A percentile compares a stretch with the other conserved stretches of the same genome.
phyloP scores from a whole-genome alignment of 306 rosid species.

The Lithocarpus polystachyus region DNA sequence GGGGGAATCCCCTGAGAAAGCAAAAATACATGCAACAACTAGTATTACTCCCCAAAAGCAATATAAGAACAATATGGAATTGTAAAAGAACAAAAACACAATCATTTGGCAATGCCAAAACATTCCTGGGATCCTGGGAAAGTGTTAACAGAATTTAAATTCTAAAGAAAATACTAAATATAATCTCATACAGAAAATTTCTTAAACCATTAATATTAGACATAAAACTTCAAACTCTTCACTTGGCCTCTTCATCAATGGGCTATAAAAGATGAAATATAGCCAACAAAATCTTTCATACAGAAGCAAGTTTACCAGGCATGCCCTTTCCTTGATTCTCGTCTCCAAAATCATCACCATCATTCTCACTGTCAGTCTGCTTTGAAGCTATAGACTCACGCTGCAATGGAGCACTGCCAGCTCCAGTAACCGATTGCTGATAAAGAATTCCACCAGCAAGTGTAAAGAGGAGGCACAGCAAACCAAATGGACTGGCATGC shows the following conservation, averaged over 20 bases:
- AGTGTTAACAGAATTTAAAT: slow-evolving; percentile 16
- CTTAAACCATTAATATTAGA: slow-evolving; percentile 11
- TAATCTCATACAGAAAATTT: slow-evolving; percentile 24
- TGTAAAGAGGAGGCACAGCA: slow-evolving; percentile 82
- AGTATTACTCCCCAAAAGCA: background rate
- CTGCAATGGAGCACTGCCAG: slow-evolving; percentile 36
- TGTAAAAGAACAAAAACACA: background rate
- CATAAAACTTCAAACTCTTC: slow-evolving; percentile 26
- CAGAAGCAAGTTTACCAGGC: slow-evolving; percentile 52
- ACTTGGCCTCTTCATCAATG: slow-evolving; percentile 15
- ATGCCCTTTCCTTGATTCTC: slow-evolving; percentile 46
- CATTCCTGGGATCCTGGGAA: background rate
- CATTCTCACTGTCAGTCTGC: slow-evolving; percentile 38
- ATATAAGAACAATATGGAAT: slow-evolving; percentile 13
- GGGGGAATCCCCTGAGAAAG: too few species aligned
- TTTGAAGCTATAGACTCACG: slow-evolving; percentile 41
- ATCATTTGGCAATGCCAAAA: background rate
- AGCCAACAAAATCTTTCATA: slow-evolving; percentile 32
- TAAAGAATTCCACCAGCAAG: slow-evolving; percentile 84
- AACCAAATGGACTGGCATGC: slow-evolving; percentile 87
- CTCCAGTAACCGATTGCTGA: slow-evolving; percentile 80
- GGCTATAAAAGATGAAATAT: background rate
- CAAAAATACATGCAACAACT: background rate
- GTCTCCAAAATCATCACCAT: slow-evolving; percentile 35
- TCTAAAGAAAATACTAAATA: slow-evolving; percentile 24